Evolutionary conservation across 1,284 basidiomycete species (phyloP), one percentile per base, ranked within the genome.

Genomic region (Hypsizygus ulmarius): DNA sequence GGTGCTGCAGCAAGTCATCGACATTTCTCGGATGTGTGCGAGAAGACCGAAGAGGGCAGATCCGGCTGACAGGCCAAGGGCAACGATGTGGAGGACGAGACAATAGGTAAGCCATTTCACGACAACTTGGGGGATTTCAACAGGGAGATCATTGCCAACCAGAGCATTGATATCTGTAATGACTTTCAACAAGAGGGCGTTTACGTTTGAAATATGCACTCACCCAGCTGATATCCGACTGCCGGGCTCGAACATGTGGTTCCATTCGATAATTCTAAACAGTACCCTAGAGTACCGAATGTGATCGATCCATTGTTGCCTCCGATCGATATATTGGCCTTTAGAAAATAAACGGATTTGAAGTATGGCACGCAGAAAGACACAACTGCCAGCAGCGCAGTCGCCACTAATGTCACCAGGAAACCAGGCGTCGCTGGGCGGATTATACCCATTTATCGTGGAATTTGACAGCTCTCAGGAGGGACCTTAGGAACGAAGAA

Each of bases 21-120:
- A 79, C 75, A 93, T 83, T 62, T 91, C 87, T 7, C 89, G 83
- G 51, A 94, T 76, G 59, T 93, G 89, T 4, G 90, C 90, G 27
- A 94, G 76, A 18, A 93, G 75, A 39, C 90, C 90, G 55, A 93
- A 87, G 28, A 93, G 42, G 10, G 89, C 76, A 1, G 89, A 82
- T 15, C 79, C 69, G n/a, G 76, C 87, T 5, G 90, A 79, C 29
- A 85, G 74, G 27, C 68, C 77, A 49, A 95, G 79, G 11, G 88
- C 92, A 46, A 91, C 82, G 55, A 93, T 79, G 62, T 95, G 92
- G n/a, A 94, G 76, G 52, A 94, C 82, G 54, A 96, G 81, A 15
- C 82, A 84, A 59, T 93, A 93, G 10, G 93, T 96, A 60, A 95
- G 71, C 86, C 91, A 94, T 73, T 93, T 93, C 52, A 91, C 86